Conservation (phyloP, 164 flowering plant genomes). For the Hamamelis virginiana region DNA sequence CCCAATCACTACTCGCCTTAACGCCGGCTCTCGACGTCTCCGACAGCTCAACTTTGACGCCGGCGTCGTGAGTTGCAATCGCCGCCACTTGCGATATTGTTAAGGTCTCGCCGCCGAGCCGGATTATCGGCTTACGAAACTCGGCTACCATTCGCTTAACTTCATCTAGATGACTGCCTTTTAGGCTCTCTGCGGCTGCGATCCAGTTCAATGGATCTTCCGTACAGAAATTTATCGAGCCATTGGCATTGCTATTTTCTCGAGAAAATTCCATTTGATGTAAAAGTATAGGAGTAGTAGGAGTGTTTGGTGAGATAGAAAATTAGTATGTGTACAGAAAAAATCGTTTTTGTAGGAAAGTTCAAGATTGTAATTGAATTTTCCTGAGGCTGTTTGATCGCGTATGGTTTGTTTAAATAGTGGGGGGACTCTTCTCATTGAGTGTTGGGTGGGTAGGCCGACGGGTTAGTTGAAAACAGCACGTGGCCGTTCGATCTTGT, state of each 20-base stretch:
- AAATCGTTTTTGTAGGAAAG: slow-evolving; percentile 8
- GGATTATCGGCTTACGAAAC: slow-evolving; percentile 36
- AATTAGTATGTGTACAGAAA: too few species aligned
- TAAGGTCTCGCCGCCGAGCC: slow-evolving; percentile 50
- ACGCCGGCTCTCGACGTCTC: slow-evolving; percentile 51
- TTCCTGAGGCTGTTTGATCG: slow-evolving; percentile 23
- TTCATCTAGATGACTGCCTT: slow-evolving; percentile 68
- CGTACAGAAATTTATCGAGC: slow-evolving; percentile 3
- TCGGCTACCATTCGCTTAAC: slow-evolving; percentile 62
- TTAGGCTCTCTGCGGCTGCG: slow-evolving; percentile 47
- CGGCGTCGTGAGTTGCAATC: slow-evolving; percentile 28
- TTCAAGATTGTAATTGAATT: slow-evolving; percentile 2
- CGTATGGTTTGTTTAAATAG: slow-evolving; percentile 24
- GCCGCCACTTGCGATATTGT: slow-evolving; percentile 65
- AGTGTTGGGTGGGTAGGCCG: slow-evolving; percentile 28
- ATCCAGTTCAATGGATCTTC: slow-evolving; percentile 57
- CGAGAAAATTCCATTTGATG: background rate
- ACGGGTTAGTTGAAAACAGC: slow-evolving; percentile 34
- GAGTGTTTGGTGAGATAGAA: too few species aligned
- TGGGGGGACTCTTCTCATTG: background rate
- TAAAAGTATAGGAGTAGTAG: too few species aligned
- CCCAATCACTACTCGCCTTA: slow-evolving; percentile 70
- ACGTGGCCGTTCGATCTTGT: slow-evolving; percentile 33
- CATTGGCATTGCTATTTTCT: slow-evolving; percentile 13
- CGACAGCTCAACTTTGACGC: slow-evolving; percentile 45